Evolutionary conservation across 192 early-diverging fungal species (phyloP), one percentile per base, ranked within the genome.

Genomic region (Lunasporangiospora selenospora): DNA sequence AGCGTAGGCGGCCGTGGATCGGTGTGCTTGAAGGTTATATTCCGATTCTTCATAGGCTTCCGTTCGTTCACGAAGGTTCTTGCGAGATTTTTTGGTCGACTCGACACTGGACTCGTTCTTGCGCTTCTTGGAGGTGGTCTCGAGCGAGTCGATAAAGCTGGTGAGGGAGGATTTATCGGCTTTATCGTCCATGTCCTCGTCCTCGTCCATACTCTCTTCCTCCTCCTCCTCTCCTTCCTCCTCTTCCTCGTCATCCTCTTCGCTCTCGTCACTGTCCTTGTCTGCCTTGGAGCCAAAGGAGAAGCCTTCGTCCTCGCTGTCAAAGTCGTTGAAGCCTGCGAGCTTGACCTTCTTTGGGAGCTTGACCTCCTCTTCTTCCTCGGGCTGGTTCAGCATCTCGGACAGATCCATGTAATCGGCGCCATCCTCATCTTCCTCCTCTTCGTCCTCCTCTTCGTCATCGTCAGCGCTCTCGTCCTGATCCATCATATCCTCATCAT

Each of bases 11-110:
- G 70, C 55, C 6, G 69, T 49, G 24, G 81, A 84, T 8, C 79
- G 76, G 11, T 59, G 75, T 5, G 69, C 67, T 9, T 78, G 53
- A 44, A 90, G 61, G 56, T 89, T 87, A 65, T 82, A 95, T 62
- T 93, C 93, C 0, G 80, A 86, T 71, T 93, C 92, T 8, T 86
- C 75, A 33, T 81, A 88, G 2, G 81, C 86, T 79, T 95, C 92
- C 4, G 85, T 90, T 29, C 75, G 51, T 70, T 90, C 88, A 31
- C 65, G 58, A 12, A 87, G 44, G 32, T 76, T 65, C 50, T 77
- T 88, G 54, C 86, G 89, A 50, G 82, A 58, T 43, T 76, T 81
- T 41, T 66, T 75, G 11, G 52, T 58, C 3, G 45, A 47, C 2
- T 57, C 57, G 10, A 55, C 43, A 13, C 52, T 56, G 26, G 83